Evolutionary conservation across 495 filamentous ascomycete species (phyloP).

Genomic region (Halenospora varia): DNA sequence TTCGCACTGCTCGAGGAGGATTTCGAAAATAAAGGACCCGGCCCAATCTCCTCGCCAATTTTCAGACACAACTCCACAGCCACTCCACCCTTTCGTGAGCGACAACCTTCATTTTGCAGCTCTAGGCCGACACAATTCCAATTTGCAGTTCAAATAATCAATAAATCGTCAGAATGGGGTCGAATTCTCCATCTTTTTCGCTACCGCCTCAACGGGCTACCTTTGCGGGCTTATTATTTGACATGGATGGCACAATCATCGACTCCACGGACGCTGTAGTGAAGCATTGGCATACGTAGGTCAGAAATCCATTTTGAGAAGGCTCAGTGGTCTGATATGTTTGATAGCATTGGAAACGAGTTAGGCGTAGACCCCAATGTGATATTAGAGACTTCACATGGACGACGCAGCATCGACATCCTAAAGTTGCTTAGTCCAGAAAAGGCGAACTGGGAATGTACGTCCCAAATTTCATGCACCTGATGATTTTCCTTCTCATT

Average conservation of each 20-base stretch:
- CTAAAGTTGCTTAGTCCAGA: slow-evolving; percentile 68
- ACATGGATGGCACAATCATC: slow-evolving; percentile 61
- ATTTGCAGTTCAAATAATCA: not conserved
- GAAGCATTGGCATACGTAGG: slow-evolving; percentile 70
- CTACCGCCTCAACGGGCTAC: slow-evolving; percentile 8
- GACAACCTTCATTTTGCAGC: slow-evolving; percentile 14
- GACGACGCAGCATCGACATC: slow-evolving; percentile 78
- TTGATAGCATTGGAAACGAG: slow-evolving; percentile 70
- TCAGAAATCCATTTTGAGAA: not conserved
- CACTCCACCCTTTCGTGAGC: slow-evolving; percentile 12
- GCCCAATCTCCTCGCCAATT: slow-evolving; percentile 6
- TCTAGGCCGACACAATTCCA: slow-evolving; percentile 3
- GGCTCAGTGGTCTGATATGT: not conserved
- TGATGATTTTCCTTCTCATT: not conserved
- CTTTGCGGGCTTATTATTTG: slow-evolving; percentile 81
- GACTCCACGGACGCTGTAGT: slow-evolving; percentile 77
- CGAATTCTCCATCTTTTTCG: slow-evolving; percentile 7
- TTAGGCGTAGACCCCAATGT: slow-evolving; percentile 75
- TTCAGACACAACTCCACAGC: slow-evolving; percentile 13
- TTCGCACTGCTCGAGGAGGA: slow-evolving; percentile 15
- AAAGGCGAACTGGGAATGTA: slow-evolving; percentile 90
- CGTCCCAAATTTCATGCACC: slow-evolving; percentile 27
- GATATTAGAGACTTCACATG: slow-evolving; percentile 87
- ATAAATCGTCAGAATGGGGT: slow-evolving; percentile 13
- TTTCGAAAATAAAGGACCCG: slow-evolving; percentile 2